phyloP scores from a whole-genome alignment of 148 eudicot genomes.

The Beta vulgaris region DNA sequence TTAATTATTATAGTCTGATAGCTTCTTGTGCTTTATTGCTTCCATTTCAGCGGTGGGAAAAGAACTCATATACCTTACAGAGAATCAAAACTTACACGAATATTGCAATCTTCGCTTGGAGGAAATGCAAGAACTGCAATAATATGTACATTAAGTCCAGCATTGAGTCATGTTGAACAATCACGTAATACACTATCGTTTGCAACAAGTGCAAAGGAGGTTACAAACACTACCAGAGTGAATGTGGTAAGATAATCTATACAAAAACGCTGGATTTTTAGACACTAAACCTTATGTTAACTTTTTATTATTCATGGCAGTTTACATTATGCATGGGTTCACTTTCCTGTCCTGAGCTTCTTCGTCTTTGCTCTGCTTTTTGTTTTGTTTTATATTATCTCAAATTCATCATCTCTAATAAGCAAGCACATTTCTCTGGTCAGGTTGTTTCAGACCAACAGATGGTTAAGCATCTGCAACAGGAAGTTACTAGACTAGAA shows the following conservation, averaged over 20 bases:
- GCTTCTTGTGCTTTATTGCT: slow-evolving; percentile 2
- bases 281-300: background rate
- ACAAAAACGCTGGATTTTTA: background rate
- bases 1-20: background rate
- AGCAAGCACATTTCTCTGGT: slow-evolving; percentile 11
- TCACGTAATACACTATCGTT: slow-evolving; percentile 87
- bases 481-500: slow-evolving; percentile 93
- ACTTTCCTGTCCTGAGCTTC: background rate
- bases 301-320: slow-evolving; percentile 1
- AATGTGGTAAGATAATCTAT: slow-evolving; percentile 61
- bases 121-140: slow-evolving; percentile 98
- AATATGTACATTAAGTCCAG: slow-evolving; percentile 97
- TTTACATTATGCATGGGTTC: slow-evolving; percentile 9
- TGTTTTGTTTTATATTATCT: too few species aligned
- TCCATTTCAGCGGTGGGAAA: slow-evolving; percentile 67
- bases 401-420: slow-evolving; percentile 13
- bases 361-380: background rate
- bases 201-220: slow-evolving; percentile 97
- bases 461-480: slow-evolving; percentile 74
- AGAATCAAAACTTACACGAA: slow-evolving; percentile 95
- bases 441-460: slow-evolving; percentile 88
- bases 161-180: slow-evolving; percentile 92
- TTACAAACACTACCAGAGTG: slow-evolving; percentile 82
- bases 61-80: slow-evolving; percentile 87
- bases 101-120: slow-evolving; percentile 90